A percentile compares a stretch with the other conserved stretches of the same genome.
Conservation (phyloP, 345 rosid genomes). For the Citrus australasica region DNA sequence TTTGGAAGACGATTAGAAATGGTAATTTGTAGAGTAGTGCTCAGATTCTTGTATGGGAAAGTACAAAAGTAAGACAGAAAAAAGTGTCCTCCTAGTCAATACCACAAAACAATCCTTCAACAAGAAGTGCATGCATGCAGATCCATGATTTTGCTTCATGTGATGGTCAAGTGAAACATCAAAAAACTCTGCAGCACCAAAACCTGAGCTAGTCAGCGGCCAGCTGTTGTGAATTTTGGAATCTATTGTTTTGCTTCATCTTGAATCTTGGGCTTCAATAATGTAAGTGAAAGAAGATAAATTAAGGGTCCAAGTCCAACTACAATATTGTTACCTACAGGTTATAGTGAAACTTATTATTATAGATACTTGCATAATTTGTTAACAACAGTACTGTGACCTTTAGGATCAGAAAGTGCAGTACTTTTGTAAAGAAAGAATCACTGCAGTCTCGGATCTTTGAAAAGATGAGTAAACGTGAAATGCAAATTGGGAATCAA, state of each 20-base stretch:
- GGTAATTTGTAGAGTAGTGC: background rate
- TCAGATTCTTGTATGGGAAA: background rate
- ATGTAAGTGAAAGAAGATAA: background rate
- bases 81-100: background rate
- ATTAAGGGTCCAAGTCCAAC: background rate
- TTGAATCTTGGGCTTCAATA: background rate
- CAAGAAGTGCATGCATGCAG: background rate
- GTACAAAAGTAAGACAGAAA: background rate
- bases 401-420: slow-evolving; percentile 3
- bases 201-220: background rate
- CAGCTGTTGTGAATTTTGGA: background rate
- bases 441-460: slow-evolving; percentile 29
- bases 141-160: background rate
- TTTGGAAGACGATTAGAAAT: background rate
- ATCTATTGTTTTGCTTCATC: background rate
- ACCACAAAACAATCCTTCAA: background rate
- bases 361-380: background rate
- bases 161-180: background rate
- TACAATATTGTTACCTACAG: background rate
- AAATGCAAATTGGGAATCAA: slow-evolving; percentile 25
- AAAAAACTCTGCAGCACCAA: background rate
- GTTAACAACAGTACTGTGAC: background rate
- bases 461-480: slow-evolving; percentile 19
- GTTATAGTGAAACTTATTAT: background rate
- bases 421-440: slow-evolving; percentile 18